Evolutionary conservation across 225 moss, liverwort and hornwort species (phyloP).

Genomic region (Marchantia polymorpha): DNA sequence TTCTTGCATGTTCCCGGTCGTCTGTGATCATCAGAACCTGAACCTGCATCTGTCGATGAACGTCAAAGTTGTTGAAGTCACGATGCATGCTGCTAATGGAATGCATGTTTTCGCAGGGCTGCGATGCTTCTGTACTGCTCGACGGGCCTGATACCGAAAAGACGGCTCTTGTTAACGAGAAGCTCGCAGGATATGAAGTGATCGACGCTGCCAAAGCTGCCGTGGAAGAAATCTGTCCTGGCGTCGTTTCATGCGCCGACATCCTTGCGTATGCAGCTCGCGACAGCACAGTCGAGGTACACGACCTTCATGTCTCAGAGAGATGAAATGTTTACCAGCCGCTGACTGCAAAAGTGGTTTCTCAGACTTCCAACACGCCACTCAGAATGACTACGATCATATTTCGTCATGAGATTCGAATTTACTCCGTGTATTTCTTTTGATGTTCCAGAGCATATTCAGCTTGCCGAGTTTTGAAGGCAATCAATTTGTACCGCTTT

Average conservation of each 20-base stretch:
- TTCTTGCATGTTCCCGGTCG: too few relatives aligned
- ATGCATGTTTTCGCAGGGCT: neutral
- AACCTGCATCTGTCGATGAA: neutral
- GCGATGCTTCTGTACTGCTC: constrained; percentile 12
- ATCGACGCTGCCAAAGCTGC: constrained; percentile 2
- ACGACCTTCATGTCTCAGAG: too few relatives aligned
- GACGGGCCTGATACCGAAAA: neutral
- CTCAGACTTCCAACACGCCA: neutral
- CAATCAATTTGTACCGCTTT: too few relatives aligned
- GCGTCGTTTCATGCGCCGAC: constrained; percentile 41
- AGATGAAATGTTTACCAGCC: neutral
- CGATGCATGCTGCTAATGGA: neutral
- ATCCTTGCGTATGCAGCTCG: constrained; percentile 34
- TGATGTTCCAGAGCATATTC: too few relatives aligned
- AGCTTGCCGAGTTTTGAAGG: too few relatives aligned
- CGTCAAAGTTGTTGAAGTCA: neutral
- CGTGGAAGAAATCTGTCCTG: constrained; percentile 19
- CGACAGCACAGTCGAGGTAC: constrained; percentile 27
- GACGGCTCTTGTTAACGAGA: neutral
- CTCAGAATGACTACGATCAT: neutral
- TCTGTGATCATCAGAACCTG: neutral
- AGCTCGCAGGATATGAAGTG: neutral
- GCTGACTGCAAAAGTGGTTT: too few relatives aligned
- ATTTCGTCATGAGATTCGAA: too few relatives aligned
- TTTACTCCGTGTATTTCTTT: too few relatives aligned